Evolutionary conservation across 73 alveolate species (phyloP).

Genomic region (Durusdinium trenchii): DNA sequence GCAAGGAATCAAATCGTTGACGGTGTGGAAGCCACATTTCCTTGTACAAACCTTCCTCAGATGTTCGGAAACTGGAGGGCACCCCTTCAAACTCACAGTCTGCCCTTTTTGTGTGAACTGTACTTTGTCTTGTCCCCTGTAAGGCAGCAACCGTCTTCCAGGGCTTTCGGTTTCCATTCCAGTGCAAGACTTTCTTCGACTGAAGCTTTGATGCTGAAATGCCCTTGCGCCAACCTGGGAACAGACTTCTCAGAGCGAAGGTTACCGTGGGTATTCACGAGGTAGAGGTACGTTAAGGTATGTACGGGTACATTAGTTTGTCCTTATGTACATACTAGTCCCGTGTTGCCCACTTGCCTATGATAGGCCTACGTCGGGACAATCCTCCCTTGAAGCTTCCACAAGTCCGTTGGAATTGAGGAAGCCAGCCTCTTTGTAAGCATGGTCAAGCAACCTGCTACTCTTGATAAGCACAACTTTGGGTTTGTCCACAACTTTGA

Average conservation of each 20-base stretch:
- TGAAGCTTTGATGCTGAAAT: slow-evolving; percentile 8
- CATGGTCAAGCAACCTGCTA: too few relatives aligned
- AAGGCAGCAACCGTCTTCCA: slow-evolving; percentile 76
- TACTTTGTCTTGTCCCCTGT: too few relatives aligned
- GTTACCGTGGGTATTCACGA: not conserved
- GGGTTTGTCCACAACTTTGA: too few relatives aligned
- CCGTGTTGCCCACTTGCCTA: too few relatives aligned
- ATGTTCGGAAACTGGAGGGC: slow-evolving; percentile 2
- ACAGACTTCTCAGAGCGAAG: slow-evolving; percentile 1
- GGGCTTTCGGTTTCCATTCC: slow-evolving; percentile 67
- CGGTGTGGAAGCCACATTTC: slow-evolving; percentile 82
- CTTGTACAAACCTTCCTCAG: slow-evolving; percentile 56
- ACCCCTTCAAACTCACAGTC: slow-evolving; percentile 3
- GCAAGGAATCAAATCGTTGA: slow-evolving; percentile 49
- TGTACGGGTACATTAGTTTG: not conserved
- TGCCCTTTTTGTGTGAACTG: too few relatives aligned
- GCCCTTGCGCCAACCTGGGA: slow-evolving; percentile 53
- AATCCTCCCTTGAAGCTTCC: too few relatives aligned
- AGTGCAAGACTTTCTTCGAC: slow-evolving; percentile 54
- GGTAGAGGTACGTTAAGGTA: not conserved
- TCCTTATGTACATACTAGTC: too few relatives aligned
- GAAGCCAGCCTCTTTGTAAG: too few relatives aligned
- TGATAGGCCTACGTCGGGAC: too few relatives aligned
- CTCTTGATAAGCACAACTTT: too few relatives aligned
- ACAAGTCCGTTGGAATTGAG: too few relatives aligned